Percentiles rank a stretch among this genome's conserved stretches.
Evolutionary conservation across 1,284 basidiomycete genomes (phyloP).

Genomic region (Apiotrichum veenhuisii): DNA sequence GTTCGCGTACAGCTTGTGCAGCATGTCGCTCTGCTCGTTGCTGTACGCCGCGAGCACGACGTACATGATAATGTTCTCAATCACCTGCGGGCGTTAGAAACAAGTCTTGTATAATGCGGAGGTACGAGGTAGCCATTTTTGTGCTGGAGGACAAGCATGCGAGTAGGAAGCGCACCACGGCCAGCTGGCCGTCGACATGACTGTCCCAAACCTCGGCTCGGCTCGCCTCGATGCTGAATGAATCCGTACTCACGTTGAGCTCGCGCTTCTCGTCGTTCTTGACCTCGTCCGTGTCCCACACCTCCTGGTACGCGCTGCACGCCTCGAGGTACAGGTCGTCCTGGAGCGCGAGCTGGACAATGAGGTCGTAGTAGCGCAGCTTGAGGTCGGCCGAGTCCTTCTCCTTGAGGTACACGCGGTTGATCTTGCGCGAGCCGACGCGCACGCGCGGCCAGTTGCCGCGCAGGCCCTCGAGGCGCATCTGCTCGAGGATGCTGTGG

Average conservation of each 20-base stretch:
- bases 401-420: constrained; percentile 86
- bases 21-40: constrained; percentile 96
- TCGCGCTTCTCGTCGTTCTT: constrained; percentile 75
- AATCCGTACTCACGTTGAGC: constrained; percentile 63
- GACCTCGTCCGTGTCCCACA: constrained; percentile 92
- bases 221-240: not conserved
- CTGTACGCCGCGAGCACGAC: constrained; percentile 87
- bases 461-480: constrained; percentile 79
- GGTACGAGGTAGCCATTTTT: no score
- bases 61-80: constrained; percentile 92
- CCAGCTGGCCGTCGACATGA: no score
- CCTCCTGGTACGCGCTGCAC: constrained; percentile 91
- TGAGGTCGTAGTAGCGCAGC: constrained; percentile 90
- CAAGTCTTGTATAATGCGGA: no score
- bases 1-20: constrained; percentile 79
- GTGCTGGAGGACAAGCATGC: no score
- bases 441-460: constrained; percentile 83
- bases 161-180: no score
- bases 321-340: constrained; percentile 84
- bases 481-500: constrained; percentile 80
- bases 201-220: not conserved
- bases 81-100: constrained; percentile 58
- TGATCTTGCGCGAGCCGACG: constrained; percentile 90
- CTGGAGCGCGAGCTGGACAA: constrained; percentile 89
- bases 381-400: constrained; percentile 89